phyloP scores from a whole-genome alignment of 345 rosid genomes.

The Moricandia arvensis region DNA sequence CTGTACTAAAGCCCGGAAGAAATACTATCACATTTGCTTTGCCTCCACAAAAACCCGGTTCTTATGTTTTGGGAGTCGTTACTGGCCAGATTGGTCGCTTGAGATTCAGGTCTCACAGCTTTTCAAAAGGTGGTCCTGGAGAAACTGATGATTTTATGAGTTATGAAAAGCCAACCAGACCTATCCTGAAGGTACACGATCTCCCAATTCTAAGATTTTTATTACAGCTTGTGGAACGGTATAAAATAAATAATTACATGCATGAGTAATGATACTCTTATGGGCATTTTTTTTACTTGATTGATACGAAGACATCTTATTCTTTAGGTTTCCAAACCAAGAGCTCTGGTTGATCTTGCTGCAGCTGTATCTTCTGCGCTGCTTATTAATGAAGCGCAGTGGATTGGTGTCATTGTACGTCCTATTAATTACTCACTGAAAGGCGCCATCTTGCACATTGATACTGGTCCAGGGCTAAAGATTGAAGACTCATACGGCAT shows the following conservation, averaged over 20 bases:
- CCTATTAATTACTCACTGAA: slow-evolving; percentile 82
- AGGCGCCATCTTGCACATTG: slow-evolving; percentile 85
- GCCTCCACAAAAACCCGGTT: slow-evolving; percentile 93
- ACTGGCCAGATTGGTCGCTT: slow-evolving; percentile 92
- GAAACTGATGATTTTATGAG: slow-evolving; percentile 97
- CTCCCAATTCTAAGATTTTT: slow-evolving; percentile 16
- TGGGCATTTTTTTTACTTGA: slow-evolving; percentile 21
- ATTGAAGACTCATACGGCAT: slow-evolving; percentile 70
- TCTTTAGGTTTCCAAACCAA: slow-evolving; percentile 76
- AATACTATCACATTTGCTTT: slow-evolving; percentile 67
- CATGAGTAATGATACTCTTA: slow-evolving; percentile 22
- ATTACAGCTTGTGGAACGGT: not conserved
- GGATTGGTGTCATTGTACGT: slow-evolving; percentile 75
- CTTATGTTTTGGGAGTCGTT: slow-evolving; percentile 90
- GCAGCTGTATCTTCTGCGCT: slow-evolving; percentile 84
- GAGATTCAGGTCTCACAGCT: slow-evolving; percentile 94
- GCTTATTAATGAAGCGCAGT: slow-evolving; percentile 88
- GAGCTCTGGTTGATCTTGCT: slow-evolving; percentile 93
- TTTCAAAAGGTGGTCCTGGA: slow-evolving; percentile 92
- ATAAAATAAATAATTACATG: slow-evolving; percentile 1
- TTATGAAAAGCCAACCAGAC: slow-evolving; percentile 90
- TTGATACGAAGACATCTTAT: slow-evolving; percentile 28
- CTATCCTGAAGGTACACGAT: slow-evolving; percentile 75
- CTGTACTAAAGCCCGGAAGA: slow-evolving; percentile 69
- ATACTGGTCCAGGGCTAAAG: slow-evolving; percentile 93